Evolutionary conservation across 2,329 filamentous ascomycete genomes (phyloP), one percentile per base, ranked within the genome.

Genomic region (Trichocomaceae sp.): DNA sequence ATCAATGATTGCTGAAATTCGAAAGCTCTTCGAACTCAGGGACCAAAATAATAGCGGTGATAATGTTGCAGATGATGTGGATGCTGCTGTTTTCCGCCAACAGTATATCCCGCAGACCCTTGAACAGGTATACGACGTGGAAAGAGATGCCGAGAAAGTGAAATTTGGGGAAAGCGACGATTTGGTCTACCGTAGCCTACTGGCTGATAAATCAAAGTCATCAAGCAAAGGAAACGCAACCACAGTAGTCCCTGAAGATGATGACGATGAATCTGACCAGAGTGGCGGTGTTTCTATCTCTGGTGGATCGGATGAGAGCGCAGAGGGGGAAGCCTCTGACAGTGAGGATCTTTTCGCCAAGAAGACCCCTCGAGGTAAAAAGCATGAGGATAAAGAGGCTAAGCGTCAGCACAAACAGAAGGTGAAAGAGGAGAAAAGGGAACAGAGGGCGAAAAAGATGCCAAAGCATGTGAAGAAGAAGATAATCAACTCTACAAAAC

Each of bases 21-120:
- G 90, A 59, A 79, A 80, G 53, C 72, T 96, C 3, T 88, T 88
- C 64, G 77, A 81, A 56, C 74, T 77, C 19, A 77, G 81, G 31
- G 75, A 76, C 0, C 58, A 73, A 7, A 76, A 72, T 1, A 76
- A 77, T 1, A 76, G 77, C 47, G 77, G 79, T 4, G 78, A 81
- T 44, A 74, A 73, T 2, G 70, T 67, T 1, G 68, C 63, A 1
- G 79, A 84, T 17, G 86, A 91, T 61, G 83, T 92, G 9, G 88
- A 96, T 63, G 89, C 90, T 55, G 88, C 93, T 61, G 93, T 97
- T 5, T 99, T 96, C 76, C 83, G 92, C 64, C 87, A 96, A 65
- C 90, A 96, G 70, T 99, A 95, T 70, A 97, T 99, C 51, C 93
- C 93, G 0, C 91, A 96, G 71, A 97, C 88, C 0, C 79, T 99